phyloP scores from a whole-genome alignment of 192 early-diverging fungal genomes.

The Geranomyces variabilis region DNA sequence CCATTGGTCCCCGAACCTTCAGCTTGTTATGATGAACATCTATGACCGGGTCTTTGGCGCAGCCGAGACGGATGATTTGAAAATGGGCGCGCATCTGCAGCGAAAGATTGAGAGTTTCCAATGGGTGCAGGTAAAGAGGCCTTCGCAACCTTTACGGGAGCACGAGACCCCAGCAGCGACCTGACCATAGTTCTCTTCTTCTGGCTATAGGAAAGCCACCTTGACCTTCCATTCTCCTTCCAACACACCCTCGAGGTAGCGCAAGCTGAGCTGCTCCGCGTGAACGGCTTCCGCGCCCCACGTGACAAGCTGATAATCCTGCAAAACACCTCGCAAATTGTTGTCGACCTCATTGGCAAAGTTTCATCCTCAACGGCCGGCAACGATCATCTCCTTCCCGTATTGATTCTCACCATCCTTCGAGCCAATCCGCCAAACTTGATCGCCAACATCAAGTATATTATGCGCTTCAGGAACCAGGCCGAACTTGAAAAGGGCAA shows the following conservation, averaged over 20 bases:
- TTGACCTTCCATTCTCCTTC: constrained; percentile 54
- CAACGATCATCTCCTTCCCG: constrained; percentile 53
- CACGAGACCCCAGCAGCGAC: too few relatives aligned
- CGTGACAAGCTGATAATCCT: constrained; percentile 51
- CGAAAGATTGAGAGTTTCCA: constrained; percentile 47
- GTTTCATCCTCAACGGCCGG: constrained; percentile 36
- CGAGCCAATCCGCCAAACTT: constrained; percentile 55
- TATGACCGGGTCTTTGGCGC: constrained; percentile 51
- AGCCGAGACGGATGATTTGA: constrained; percentile 47
- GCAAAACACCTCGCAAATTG: constrained; percentile 45
- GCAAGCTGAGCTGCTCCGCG: constrained; percentile 45
- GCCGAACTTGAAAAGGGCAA: constrained; percentile 49
- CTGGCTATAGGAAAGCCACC: constrained; percentile 49
- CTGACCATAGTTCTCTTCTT: neutral
- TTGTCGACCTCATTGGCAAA: constrained; percentile 50
- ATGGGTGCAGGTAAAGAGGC: constrained; percentile 46
- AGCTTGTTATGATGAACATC: constrained; percentile 55
- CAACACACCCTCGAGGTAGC: constrained; percentile 47
- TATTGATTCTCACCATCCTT: constrained; percentile 51
- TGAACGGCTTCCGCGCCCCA: constrained; percentile 54
- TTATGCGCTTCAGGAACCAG: constrained; percentile 52
- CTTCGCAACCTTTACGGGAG: too few relatives aligned
- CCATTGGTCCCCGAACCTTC: neutral
- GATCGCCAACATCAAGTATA: constrained; percentile 60
- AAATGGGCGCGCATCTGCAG: constrained; percentile 40